phyloP scores from a whole-genome alignment of 805 yeast species.

The Myxozyma nipponensis region DNA sequence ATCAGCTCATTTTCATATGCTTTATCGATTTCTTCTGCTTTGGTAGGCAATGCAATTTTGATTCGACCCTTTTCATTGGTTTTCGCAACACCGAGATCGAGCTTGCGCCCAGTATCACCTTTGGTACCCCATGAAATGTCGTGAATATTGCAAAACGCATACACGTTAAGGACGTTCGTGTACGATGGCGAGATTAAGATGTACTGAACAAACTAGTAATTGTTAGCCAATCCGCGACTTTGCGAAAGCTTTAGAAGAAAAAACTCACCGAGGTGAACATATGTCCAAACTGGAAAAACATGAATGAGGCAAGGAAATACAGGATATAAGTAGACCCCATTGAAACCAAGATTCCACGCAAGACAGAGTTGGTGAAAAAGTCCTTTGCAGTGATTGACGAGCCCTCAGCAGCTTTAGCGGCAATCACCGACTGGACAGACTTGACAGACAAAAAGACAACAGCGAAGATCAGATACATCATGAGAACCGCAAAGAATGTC shows the following conservation, averaged over 20 bases:
- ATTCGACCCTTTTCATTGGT: slow-evolving; percentile 58
- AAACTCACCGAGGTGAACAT: slow-evolving; percentile 63
- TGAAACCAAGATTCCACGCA: slow-evolving; percentile 85
- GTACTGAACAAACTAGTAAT: slow-evolving; percentile 60
- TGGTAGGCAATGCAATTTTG: slow-evolving; percentile 63
- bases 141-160: slow-evolving; percentile 93
- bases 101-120: slow-evolving; percentile 62
- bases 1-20: slow-evolving; percentile 64
- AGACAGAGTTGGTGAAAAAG: slow-evolving; percentile 63
- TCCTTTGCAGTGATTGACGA: slow-evolving; percentile 39
- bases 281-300: slow-evolving; percentile 89
- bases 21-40: slow-evolving; percentile 69
- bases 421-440: slow-evolving; percentile 54
- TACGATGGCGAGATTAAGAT: slow-evolving; percentile 81
- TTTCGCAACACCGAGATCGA: slow-evolving; percentile 81
- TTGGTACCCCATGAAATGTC: slow-evolving; percentile 98
- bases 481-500: slow-evolving; percentile 75
- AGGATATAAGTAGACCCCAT: slow-evolving; percentile 77
- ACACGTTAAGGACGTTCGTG: slow-evolving; percentile 84
- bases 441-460: slow-evolving; percentile 74
- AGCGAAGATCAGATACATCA: slow-evolving; percentile 87
- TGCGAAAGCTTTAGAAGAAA: neutral
- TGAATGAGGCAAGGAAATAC: slow-evolving; percentile 70
- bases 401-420: slow-evolving; percentile 19
- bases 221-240: neutral